phyloP scores from a whole-genome alignment of 345 rosid species.

The Ceriops decandra region DNA sequence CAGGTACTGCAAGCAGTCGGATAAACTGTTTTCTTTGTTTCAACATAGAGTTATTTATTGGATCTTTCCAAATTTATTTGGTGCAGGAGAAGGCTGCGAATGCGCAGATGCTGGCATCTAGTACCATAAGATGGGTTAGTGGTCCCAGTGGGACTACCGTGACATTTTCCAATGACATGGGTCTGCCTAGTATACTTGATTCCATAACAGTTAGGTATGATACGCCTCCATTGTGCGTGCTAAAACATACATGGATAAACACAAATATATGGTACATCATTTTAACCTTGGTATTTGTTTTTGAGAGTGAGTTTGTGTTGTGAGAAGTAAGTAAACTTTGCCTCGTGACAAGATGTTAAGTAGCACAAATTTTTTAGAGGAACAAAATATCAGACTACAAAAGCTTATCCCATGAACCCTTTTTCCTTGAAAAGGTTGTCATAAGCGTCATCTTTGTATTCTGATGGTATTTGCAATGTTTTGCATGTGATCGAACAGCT shows the following conservation, averaged over 20 bases:
- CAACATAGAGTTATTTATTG: conserved; percentile 3
- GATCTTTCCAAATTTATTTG: conserved; percentile 13
- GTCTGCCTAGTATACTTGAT: conserved; percentile 69
- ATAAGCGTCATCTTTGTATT: conserved; percentile 7
- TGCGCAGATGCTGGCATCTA: conserved; percentile 43
- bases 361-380: no score
- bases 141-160: conserved; percentile 72
- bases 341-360: no score
- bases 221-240: not conserved
- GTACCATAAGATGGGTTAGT: conserved; percentile 57
- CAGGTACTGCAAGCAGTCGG: conserved; percentile 45
- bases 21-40: conserved; percentile 1
- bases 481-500: conserved; percentile 39
- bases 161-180: conserved; percentile 72
- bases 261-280: not conserved
- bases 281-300: no score
- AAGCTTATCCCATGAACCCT: no score
- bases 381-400: no score
- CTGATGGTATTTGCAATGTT: conserved; percentile 6
- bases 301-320: no score
- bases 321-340: no score
- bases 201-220: conserved; percentile 52
- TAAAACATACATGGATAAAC: not conserved
- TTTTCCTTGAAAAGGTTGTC: no score
- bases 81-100: conserved; percentile 74